Base-by-base conservation (phyloP, 1,139 yeast genomes). In the Blastobotrys buckinghamii region DNA sequence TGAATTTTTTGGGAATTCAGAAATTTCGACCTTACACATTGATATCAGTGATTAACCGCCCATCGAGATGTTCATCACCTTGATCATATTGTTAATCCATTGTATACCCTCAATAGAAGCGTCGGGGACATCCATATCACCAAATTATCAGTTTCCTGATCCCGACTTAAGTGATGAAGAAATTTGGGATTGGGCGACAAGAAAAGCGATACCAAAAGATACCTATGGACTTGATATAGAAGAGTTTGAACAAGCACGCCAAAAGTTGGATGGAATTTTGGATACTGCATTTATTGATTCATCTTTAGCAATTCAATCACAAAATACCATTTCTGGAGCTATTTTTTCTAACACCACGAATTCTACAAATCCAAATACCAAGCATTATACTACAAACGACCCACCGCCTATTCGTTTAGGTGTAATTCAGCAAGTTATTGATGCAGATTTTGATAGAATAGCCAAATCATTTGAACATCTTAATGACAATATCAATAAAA, bases 391-490 rank as follows among this genome's bases (percentile, higher is more conserved):
- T 32, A 32, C 35, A 5, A 32, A 16, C 38, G 15, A 35, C 4
- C 24, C 4, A 5, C 24, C 24, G 4, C 24, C 24, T 5, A 7
- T 22, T 22, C 24, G 7, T 5, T 29, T 29, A 29, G 32, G 32
- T 12, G 4, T 6, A 3, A 12, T 29, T 12, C 32, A 29, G 9
- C 6, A 29, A 13, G 32, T 9, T 10, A 22, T 36, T 8, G 39
- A 36, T 15, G 15, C 17, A 19, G 41, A 34, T 10, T 27, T 26
- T 30, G 12, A 2, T 3, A 27, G 36, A 7, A 16, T 43, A 12
- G 46, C 33, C 3, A 16, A 37, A 10, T 27, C n/a, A 2, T 43
- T 43, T 27, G 46, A 43, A 12, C 41, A 37, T 17, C 29, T 43
- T 36, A 17, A n/a, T 6, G 41, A 43, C 19, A 26, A 43, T n/a